Evolutionary conservation across 768 basidiomycete genomes (phyloP).

Genomic region (Lenzites betulinus): DNA sequence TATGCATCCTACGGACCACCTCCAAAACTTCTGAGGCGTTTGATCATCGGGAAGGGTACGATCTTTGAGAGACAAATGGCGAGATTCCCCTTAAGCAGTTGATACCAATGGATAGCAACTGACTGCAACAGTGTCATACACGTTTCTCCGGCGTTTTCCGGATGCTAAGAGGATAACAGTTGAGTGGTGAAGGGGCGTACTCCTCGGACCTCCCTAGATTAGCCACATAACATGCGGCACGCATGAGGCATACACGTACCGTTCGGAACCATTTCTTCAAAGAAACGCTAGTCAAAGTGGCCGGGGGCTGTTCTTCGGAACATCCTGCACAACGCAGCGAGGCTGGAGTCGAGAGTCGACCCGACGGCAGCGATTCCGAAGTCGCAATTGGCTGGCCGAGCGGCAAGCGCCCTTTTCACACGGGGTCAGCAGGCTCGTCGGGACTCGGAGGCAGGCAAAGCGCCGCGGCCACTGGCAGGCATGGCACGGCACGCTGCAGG

Average conservation of each 20-base stretch:
- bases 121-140: too few relatives aligned
- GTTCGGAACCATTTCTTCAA: background rate
- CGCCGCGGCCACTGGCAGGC: background rate
- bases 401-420: background rate
- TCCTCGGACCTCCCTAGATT: too few relatives aligned
- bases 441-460: background rate
- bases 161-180: background rate
- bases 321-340: background rate
- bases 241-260: too few relatives aligned
- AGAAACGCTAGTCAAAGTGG: too few relatives aligned
- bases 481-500: background rate
- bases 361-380: background rate
- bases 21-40: too few relatives aligned
- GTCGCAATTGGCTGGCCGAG: background rate
- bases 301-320: background rate
- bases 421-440: background rate
- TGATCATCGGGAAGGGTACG: too few relatives aligned
- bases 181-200: background rate
- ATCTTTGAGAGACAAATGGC: too few relatives aligned
- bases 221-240: too few relatives aligned
- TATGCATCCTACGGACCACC: too few relatives aligned
- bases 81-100: too few relatives aligned
- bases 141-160: too few relatives aligned
- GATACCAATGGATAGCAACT: too few relatives aligned
- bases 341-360: background rate